Conservation (phyloP, 2,329 filamentous ascomycete genomes). For the Trichoderma aggressivum region DNA sequence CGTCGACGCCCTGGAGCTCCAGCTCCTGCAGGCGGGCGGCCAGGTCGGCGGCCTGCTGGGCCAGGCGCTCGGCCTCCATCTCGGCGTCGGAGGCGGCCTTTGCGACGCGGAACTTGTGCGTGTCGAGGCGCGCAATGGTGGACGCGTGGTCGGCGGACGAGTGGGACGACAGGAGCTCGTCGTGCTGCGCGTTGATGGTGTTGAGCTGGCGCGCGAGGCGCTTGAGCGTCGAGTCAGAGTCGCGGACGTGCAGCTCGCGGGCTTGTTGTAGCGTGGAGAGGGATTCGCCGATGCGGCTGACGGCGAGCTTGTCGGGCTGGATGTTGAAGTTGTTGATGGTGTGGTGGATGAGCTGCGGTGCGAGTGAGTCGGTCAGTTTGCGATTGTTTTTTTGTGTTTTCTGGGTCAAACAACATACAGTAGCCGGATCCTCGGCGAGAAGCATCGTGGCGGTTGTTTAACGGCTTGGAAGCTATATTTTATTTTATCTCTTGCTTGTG, state of each 20-base stretch:
- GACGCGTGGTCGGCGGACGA: constrained; percentile 76
- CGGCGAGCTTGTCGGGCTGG: constrained; percentile 76
- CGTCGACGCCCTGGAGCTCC: constrained; percentile 84
- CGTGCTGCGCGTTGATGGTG: constrained; percentile 71
- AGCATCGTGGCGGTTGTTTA: constrained; percentile 62
- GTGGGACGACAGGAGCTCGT: constrained; percentile 70
- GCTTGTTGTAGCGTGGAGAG: constrained; percentile 79
- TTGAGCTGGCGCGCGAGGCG: constrained; percentile 73
- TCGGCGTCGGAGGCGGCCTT: constrained; percentile 86
- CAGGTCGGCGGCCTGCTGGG: constrained; percentile 72
- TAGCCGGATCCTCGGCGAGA: constrained; percentile 88
- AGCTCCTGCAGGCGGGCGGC: constrained; percentile 74
- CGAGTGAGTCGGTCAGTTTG: neutral
- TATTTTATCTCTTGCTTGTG: neutral
- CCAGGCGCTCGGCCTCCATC: constrained; percentile 90
- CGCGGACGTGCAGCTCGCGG: constrained; percentile 71
- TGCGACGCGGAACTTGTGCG: constrained; percentile 90
- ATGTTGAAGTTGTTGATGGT: constrained; percentile 96
- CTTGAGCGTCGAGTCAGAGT: constrained; percentile 64
- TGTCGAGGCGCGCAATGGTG: constrained; percentile 83
- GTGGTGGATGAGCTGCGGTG: constrained; percentile 78
- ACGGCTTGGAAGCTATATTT: neutral
- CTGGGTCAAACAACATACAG: constrained; percentile 51
- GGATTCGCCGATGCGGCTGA: constrained; percentile 80
- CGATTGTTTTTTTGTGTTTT: neutral